Base-by-base conservation (phyloP, 2,329 filamentous ascomycete species). In the Fusarium sp. region DNA sequence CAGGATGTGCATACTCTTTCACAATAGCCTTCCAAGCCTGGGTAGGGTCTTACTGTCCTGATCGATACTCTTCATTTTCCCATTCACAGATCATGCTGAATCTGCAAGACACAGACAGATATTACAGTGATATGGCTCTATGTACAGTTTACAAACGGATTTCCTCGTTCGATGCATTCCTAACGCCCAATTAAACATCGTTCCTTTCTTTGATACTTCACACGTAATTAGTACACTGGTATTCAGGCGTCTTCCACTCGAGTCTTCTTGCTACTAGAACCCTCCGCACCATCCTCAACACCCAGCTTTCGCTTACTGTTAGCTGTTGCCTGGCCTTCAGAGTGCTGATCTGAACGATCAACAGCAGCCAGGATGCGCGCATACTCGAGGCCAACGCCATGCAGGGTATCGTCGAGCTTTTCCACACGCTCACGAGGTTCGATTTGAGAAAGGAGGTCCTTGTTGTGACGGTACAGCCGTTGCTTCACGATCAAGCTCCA, bases 401-500 rank as follows among this genome's bases (percentile, higher is more conserved):
- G 83, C 24, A 94, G 82, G 0, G 91, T 91, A 71, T 91, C 87
- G 52, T 92, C 88, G 6, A 97, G 83, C 83, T 91, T 93, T 61
- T 92, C 87, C 10, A 92, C 88, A 38, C 92, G 86, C 78, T 95
- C 92, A 0, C 82, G 78, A 8, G 83, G 82, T 58, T 93, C 91
- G 43, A 95, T 81, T 79, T 95, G 90, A 40, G 88, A 86, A 15
- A 97, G 84, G 4, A 87, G 81, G 72, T 95, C 91, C 61, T 86
- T 87, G 76, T 96, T 95, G 74, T 94, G 91, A 46, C 88, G 86
- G 77, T 92, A 94, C 6, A 97, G 83, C 38, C 93, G 84, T 74
- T 92, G 88, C 81, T 96, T 96, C n/a, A 91, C 88, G 44, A 93
- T 83, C 25, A 95, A 79, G 30, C 90, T 84, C 92, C 92, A 97